These are phyloP conservation scores for Gomphus sp. DNA, from an alignment of 1,284 basidiomycete genomes.

Conservation along the genomic window DNA sequence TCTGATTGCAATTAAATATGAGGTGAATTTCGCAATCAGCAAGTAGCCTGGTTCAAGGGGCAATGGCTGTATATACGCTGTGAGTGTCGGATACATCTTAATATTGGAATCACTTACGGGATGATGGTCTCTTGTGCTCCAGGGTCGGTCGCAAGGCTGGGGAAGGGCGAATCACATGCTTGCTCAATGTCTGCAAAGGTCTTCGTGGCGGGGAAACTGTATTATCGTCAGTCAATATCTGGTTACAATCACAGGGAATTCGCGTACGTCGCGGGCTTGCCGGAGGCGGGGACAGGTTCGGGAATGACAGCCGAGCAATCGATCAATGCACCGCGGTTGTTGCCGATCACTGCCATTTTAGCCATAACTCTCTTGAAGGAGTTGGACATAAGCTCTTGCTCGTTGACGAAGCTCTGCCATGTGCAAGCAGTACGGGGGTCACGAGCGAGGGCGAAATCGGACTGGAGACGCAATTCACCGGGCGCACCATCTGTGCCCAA, in stretches of 20 bases:
- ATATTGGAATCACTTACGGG: no score
- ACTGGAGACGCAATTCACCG: constrained; percentile 16
- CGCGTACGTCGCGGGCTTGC: constrained; percentile 2
- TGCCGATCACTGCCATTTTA: constrained; percentile 8
- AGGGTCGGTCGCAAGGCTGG: not conserved
- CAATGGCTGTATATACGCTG: no score
- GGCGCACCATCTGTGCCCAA: not conserved
- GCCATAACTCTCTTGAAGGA: constrained; percentile 7
- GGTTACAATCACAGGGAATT: not conserved
- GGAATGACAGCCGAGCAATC: constrained; percentile 9
- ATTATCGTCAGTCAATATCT: not conserved
- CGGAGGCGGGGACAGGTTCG: not conserved
- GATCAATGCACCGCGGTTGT: constrained; percentile 3
- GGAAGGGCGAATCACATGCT: constrained; percentile 7
- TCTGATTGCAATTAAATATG: no score
- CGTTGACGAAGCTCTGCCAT: constrained; percentile 16
- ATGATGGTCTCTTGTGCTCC: not conserved
- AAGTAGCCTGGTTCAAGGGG: no score
- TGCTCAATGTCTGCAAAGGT: constrained; percentile 6
- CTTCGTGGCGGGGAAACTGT: constrained; percentile 8
- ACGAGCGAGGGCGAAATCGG: constrained; percentile 15
- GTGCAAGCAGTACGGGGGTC: constrained; percentile 15
- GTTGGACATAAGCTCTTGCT: constrained; percentile 6
- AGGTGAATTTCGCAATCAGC: no score
- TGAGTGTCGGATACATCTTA: not conserved